Evolutionary conservation across 106 monocot species (phyloP).

Genomic region (Dioscorea dumetorum): DNA sequence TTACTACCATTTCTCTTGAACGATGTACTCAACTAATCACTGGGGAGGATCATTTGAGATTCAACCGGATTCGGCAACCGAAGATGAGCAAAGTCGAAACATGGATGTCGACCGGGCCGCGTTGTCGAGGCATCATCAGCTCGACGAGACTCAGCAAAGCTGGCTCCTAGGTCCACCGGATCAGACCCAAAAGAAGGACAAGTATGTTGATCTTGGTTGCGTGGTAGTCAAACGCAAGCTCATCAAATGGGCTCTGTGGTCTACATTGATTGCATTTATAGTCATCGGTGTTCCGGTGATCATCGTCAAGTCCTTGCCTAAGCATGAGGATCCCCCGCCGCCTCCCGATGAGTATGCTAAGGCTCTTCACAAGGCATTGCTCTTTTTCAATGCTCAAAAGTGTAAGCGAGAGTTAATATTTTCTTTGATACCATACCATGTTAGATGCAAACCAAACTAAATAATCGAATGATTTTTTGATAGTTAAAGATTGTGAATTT

Average conservation of each 20-base stretch:
- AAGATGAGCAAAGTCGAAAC: constrained; percentile 67
- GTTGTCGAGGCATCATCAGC: constrained; percentile 31
- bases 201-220: constrained; percentile 88
- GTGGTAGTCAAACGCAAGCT: constrained; percentile 68
- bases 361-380: constrained; percentile 82
- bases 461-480: no score
- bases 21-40: constrained; percentile 59
- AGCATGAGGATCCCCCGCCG: constrained; percentile 31
- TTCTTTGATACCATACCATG: no score
- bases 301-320: constrained; percentile 61
- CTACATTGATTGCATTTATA: constrained; percentile 38
- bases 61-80: constrained; percentile 14
- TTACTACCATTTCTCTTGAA: not conserved
- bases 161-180: constrained; percentile 79
- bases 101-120: constrained; percentile 54
- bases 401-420: constrained; percentile 22
- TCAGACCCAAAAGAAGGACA: constrained; percentile 40
- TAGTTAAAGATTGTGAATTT: no score
- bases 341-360: constrained; percentile 73
- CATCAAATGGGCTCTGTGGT: constrained; percentile 40
- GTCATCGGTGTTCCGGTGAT: constrained; percentile 76
- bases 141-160: constrained; percentile 86
- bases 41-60: constrained; percentile 96
- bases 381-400: constrained; percentile 97
- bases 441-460: no score